A percentile compares a stretch with the other conserved stretches of the same genome.
phyloP scores from a whole-genome alignment of 106 monocot genomes.

The Dactylorhiza incarnata region DNA sequence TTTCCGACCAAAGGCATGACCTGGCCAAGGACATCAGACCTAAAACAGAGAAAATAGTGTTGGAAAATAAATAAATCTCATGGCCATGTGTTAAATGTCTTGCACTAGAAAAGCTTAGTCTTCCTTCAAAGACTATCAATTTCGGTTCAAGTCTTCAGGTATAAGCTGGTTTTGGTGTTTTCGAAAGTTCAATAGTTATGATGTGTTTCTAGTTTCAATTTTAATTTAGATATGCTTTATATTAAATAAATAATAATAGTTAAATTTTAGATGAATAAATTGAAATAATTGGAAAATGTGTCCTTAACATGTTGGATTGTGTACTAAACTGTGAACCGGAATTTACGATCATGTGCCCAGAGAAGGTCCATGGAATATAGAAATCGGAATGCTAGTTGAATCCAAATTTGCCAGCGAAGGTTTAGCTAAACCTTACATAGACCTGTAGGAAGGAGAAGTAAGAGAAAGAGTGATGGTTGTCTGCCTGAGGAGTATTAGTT shows the following conservation, averaged over 20 bases:
- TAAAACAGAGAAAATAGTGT: constrained; percentile 26
- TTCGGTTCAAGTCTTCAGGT: background rate
- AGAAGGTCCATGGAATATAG: too few species aligned
- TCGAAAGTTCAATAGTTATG: background rate
- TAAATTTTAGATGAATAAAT: background rate
- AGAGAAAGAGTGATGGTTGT: too few species aligned
- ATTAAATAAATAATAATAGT: background rate
- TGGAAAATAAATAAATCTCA: background rate
- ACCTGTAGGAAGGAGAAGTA: too few species aligned
- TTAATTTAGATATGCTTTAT: background rate
- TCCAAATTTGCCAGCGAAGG: too few species aligned
- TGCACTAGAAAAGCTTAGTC: background rate
- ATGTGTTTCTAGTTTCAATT: background rate
- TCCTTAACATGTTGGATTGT: background rate
- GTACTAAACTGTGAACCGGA: background rate
- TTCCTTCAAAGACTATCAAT: background rate
- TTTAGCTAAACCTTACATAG: too few species aligned
- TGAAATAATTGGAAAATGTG: background rate
- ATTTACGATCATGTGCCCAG: too few species aligned
- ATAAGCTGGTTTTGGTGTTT: background rate
- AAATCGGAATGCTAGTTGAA: too few species aligned
- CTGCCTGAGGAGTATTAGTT: too few species aligned
- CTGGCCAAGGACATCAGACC: constrained; percentile 96
- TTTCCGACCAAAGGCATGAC: constrained; percentile 98
- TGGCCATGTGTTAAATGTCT: background rate